Evolutionary conservation across 148 eudicot genomes (phyloP), one percentile per base, ranked within the genome.

Genomic region (Rheum nobile): DNA sequence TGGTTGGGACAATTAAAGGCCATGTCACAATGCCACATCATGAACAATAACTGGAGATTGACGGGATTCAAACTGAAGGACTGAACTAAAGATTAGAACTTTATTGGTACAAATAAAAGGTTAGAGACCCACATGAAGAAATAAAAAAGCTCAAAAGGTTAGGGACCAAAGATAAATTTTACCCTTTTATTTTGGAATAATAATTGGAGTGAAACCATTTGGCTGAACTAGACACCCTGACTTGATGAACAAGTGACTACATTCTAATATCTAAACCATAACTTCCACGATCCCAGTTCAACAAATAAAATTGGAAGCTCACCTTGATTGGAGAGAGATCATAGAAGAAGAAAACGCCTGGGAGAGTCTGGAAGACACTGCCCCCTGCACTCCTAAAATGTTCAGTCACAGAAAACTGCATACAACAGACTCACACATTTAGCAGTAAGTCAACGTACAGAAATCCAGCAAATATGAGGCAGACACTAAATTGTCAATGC

Each of bases 321-420:
- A 88, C 99, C 96, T 95, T 91, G 79, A 95, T 95, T 19, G 96
- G 96, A 57, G 99, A 95, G 76, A 95, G 97, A 77, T 95, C 99
- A 78, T 95, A 95, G 71, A 88, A 90, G 93, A 92, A 92, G 87
- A 90, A 96, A 72, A 92, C 92, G 74, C 99, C 99, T 17, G 99
- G 96, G 71, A 92, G 84, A 37, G 88, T 47, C 74, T 84, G 84
- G 61, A 89, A 83, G 50, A 75, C 88, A 65, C 97, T 92, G 3
- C 77, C 79, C 41, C 82, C 90, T 59, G 85, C 82, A 72, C 85
- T 79, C 85, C 81, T 90, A 77, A 86, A 89, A 84, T 96, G 97
- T 83, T 96, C 99, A 44, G 99, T 96, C 44, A 96, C 99, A 47
- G 99, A 96, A 76, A 96, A 92, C 99, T 96, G 88, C 48, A 71